phyloP scores from a whole-genome alignment of 2,329 filamentous ascomycete species.

The Aspergillus sp. region DNA sequence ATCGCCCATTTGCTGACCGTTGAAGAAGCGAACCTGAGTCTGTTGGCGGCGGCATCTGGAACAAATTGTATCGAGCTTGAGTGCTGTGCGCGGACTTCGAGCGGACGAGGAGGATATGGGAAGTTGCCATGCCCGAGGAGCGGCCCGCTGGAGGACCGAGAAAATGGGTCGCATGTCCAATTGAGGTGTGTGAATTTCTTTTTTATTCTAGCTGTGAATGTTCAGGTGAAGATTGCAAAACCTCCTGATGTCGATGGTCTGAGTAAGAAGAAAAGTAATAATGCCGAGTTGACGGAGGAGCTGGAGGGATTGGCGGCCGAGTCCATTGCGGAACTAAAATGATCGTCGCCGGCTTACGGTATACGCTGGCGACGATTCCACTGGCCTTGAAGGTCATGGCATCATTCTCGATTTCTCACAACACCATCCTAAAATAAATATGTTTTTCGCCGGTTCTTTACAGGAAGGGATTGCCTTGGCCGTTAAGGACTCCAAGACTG shows the following conservation, averaged over 20 bases:
- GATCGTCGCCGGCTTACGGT: slow-evolving; percentile 19
- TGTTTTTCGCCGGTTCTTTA: slow-evolving; percentile 81
- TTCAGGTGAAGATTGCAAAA: neutral
- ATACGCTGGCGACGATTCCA: slow-evolving; percentile 19
- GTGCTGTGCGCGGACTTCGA: slow-evolving; percentile 19
- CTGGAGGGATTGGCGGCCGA: neutral
- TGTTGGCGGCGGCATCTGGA: slow-evolving; percentile 38
- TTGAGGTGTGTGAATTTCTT: neutral
- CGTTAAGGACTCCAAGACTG: slow-evolving; percentile 71
- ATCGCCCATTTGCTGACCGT: slow-evolving; percentile 57
- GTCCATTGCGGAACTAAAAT: slow-evolving; percentile 13
- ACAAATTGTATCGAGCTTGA: slow-evolving; percentile 34
- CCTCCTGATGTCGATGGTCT: neutral
- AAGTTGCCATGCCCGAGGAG: slow-evolving; percentile 22
- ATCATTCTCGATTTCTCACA: neutral
- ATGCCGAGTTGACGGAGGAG: neutral
- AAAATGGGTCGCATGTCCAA: slow-evolving; percentile 30
- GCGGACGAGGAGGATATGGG: slow-evolving; percentile 19
- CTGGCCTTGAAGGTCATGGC: neutral
- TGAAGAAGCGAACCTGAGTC: slow-evolving; percentile 40
- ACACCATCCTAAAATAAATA: slow-evolving; percentile 34
- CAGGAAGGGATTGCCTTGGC: slow-evolving; percentile 78
- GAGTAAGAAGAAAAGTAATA: neutral
- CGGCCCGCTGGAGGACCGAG: slow-evolving; percentile 26
- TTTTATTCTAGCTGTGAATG: neutral